A percentile compares a stretch with the other conserved stretches of the same genome.
Evolutionary conservation across 164 flowering plant species (phyloP).

Genomic region (Stephania cephalantha): DNA sequence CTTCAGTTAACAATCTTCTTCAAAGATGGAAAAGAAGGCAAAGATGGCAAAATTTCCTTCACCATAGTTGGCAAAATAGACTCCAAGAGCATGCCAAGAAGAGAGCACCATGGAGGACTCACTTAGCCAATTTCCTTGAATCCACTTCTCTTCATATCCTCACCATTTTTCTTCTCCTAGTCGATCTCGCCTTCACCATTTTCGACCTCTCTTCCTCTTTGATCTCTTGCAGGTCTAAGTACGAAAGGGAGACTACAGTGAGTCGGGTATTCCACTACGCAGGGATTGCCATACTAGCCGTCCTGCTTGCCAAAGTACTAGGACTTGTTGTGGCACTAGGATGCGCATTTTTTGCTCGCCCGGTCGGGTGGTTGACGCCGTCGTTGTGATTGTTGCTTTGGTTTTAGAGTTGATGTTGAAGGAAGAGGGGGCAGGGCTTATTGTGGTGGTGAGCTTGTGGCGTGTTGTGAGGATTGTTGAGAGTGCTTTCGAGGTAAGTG

Average conservation of each 20-base stretch:
- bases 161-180: constrained; percentile 33
- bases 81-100: constrained; percentile 1
- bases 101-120: constrained; percentile 40
- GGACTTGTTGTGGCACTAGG: constrained; percentile 40
- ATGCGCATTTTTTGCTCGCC: constrained; percentile 33
- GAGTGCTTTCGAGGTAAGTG: constrained; percentile 61
- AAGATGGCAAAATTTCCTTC: constrained; percentile 24
- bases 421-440: constrained; percentile 41
- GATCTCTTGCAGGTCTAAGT: constrained; percentile 19
- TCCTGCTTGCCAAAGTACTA: constrained; percentile 27
- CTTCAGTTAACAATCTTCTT: constrained; percentile 30
- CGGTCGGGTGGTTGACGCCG: constrained; percentile 45
- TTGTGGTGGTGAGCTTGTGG: constrained; percentile 62
- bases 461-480: constrained; percentile 50
- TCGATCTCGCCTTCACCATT: constrained; percentile 38
- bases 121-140: constrained; percentile 39
- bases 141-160: constrained; percentile 31
- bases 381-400: constrained; percentile 42
- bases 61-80: constrained; percentile 1
- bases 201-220: constrained; percentile 53
- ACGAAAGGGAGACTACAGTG: neutral
- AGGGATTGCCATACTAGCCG: constrained; percentile 37
- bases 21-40: constrained; percentile 32
- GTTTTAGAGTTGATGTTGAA: constrained; percentile 34
- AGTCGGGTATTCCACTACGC: constrained; percentile 37